Percentiles rank a stretch among this genome's conserved stretches.
phyloP scores from a whole-genome alignment of 768 basidiomycete genomes.

The Lactifluus subvellereus region DNA sequence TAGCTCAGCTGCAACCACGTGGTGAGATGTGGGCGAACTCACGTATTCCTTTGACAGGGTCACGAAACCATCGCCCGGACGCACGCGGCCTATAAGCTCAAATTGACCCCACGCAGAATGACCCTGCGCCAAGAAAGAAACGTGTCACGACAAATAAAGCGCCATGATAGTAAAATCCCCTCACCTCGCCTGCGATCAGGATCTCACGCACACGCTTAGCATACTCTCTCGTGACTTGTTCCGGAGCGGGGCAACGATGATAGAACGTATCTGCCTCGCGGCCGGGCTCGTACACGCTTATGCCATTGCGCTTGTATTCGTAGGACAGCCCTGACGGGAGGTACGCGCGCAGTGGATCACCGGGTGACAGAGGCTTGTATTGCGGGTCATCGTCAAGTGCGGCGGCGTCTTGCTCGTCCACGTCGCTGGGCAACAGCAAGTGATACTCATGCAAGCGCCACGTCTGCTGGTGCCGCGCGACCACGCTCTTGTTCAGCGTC shows the following conservation, averaged over 20 bases:
- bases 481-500: conserved; percentile 63
- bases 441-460: conserved; percentile 84
- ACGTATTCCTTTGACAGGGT: conserved; percentile 85
- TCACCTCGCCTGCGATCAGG: conserved; percentile 70
- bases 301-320: conserved; percentile 42
- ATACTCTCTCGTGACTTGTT: conserved; percentile 20
- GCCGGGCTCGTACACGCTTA: conserved; percentile 45
- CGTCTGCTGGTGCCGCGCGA: conserved; percentile 82
- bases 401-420: conserved; percentile 27
- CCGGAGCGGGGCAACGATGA: conserved; percentile 26
- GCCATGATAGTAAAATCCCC: neutral
- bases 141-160: neutral
- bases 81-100: conserved; percentile 69
- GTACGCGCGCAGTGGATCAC: conserved; percentile 58
- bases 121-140: conserved; percentile 42
- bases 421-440: conserved; percentile 34
- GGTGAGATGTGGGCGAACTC: conserved; percentile 16
- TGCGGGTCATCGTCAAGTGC: conserved; percentile 1
- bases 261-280: conserved; percentile 27
- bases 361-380: conserved; percentile 41
- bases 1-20: neutral
- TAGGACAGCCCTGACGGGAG: conserved; percentile 51
- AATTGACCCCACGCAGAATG: conserved; percentile 93
- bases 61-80: conserved; percentile 75
- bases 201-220: conserved; percentile 45